Conservation (phyloP, 176 grass and related monocot genomes). For the Metroxylon sagu region DNA sequence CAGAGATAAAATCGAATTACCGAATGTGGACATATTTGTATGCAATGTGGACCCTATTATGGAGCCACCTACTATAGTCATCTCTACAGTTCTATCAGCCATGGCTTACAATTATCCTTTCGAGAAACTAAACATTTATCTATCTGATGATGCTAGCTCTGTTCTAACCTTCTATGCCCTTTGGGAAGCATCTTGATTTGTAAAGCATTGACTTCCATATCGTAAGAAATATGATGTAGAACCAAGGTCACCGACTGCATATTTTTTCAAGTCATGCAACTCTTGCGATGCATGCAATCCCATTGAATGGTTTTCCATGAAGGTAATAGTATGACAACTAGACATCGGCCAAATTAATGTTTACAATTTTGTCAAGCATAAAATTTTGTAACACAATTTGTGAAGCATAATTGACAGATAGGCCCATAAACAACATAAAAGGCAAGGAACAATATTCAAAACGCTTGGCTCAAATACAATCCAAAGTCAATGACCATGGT, state of each 20-base stretch:
- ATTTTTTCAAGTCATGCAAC: conserved; percentile 29
- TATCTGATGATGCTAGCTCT: conserved; percentile 67
- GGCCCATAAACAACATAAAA: too few relatives aligned
- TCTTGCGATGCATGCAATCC: neutral
- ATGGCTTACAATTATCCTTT: conserved; percentile 67
- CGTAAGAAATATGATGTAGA: conserved; percentile 51
- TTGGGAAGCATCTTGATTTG: conserved; percentile 47
- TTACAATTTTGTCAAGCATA: too few relatives aligned
- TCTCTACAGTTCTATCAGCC: conserved; percentile 44
- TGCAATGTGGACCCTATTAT: conserved; percentile 52
- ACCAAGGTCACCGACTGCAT: conserved; percentile 48
- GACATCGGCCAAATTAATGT: too few relatives aligned
- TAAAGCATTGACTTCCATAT: conserved; percentile 59
- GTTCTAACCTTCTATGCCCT: conserved; percentile 65
- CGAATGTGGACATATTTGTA: conserved; percentile 56
- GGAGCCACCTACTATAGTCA: conserved; percentile 61
- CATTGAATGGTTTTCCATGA: conserved; percentile 38
- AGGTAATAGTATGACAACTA: conserved; percentile 18
- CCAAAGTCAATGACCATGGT: too few relatives aligned
- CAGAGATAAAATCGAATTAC: conserved; percentile 41
- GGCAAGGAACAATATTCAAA: too few relatives aligned
- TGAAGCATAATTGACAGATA: too few relatives aligned
- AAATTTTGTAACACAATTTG: too few relatives aligned
- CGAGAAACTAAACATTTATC: conserved; percentile 53
- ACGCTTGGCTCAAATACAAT: too few relatives aligned